Evolutionary conservation across 371 early-diverging fungal species (phyloP), one percentile per base, ranked within the genome.

Genomic region (Mortierella sp.): DNA sequence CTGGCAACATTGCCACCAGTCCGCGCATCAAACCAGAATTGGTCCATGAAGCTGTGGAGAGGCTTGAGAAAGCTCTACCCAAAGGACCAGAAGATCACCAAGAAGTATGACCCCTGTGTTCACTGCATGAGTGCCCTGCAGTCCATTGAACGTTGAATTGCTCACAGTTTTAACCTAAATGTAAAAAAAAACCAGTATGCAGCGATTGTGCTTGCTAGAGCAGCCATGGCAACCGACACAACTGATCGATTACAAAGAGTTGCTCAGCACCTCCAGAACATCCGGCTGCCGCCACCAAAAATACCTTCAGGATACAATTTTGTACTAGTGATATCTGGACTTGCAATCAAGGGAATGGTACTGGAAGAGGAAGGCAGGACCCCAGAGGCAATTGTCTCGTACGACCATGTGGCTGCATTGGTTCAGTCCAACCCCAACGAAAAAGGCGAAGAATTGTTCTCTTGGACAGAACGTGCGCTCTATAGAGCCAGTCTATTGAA

Each of bases 381-480:
- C 22, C 63, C 69, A 6, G 73, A 60, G 22, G 89, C 90, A 17
- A 68, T 86, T 47, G 76, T 71, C 3, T 77, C 67, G 3, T 91
- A 91, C 58, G 82, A 83, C 40, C 80, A 79, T 22, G 83, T 85
- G 14, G 67, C 80, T 5, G 16, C 46, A 7, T 65, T 85, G 24
- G 57, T 88, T 16, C 65, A 70, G 14, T 72, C 81, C 48, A 58
- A 78, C 31, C 59, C 83, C 41, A 49, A 53, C 28, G 78, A 76
- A 27, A 78, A 72, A 58, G 57, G 80, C 25, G 84, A 81, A 21
- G 84, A 88, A 54, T 70, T 88, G 53, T 66, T 79, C 16, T 83
- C 87, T 49, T 91, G 93, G 91, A 72, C 86, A 10, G 92, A 92
- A 57, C 85, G 87, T 53, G 88, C 90, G 9, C 78, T 92, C 51